These are phyloP conservation scores for Aspergillus sp. DNA, from an alignment of 2,329 filamentous ascomycete genomes.

Conservation along the genomic window DNA sequence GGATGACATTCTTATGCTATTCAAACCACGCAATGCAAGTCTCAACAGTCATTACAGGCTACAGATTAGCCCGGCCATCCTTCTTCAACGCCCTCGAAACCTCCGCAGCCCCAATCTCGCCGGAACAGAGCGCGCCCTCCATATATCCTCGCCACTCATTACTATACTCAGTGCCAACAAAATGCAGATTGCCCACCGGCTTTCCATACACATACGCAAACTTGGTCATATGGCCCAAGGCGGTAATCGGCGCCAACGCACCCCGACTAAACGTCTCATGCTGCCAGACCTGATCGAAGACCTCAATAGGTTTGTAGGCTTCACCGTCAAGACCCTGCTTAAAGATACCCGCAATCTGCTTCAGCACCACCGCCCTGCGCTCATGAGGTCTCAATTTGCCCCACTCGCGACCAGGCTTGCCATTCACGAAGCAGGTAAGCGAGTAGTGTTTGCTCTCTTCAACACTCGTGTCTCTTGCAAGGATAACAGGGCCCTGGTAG, in stretches of 20 bases:
- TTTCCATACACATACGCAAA: conserved; percentile 28
- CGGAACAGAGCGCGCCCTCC: conserved; percentile 56
- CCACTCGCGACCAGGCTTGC: conserved; percentile 37
- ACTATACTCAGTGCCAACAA: conserved; percentile 56
- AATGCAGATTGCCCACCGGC: conserved; percentile 47
- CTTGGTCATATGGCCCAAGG: conserved; percentile 29
- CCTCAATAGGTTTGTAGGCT: conserved; percentile 40
- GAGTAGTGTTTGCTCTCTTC: conserved; percentile 24
- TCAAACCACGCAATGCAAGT: too few relatives aligned
- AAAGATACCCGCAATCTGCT: conserved; percentile 23
- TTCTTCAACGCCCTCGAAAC: conserved; percentile 31
- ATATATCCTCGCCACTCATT: conserved; percentile 59
- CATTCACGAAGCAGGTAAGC: conserved; percentile 44
- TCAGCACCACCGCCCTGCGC: background rate
- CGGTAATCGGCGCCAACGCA: conserved; percentile 40
- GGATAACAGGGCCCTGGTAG: conserved; percentile 38
- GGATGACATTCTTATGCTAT: too few relatives aligned
- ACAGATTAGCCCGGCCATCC: background rate
- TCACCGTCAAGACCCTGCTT: conserved; percentile 22
- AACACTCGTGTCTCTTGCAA: conserved; percentile 43
- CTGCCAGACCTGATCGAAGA: conserved; percentile 22
- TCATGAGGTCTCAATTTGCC: background rate
- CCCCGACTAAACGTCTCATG: conserved; percentile 37
- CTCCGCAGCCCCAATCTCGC: conserved; percentile 50
- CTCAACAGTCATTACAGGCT: background rate